Percentiles rank a stretch among this genome's conserved stretches.
These are phyloP conservation scores for Rhodofomes roseus DNA, from an alignment of 1,284 basidiomycete genomes.

Conservation along the genomic window DNA sequence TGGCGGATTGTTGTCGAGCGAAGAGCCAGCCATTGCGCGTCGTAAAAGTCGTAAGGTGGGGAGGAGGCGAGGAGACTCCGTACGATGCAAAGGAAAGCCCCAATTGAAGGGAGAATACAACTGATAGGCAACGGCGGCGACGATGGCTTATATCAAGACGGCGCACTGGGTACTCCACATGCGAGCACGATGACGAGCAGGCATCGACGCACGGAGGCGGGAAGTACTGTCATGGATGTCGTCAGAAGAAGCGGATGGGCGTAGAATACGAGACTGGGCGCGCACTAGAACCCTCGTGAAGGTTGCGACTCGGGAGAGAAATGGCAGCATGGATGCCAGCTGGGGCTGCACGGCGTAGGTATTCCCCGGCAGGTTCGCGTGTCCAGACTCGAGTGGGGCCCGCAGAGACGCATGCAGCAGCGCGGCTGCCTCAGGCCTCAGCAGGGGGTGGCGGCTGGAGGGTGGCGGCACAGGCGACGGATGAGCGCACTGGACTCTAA, in stretches of 20 bases:
- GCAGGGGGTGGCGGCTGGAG: no score
- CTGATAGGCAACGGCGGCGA: background rate
- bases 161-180: background rate
- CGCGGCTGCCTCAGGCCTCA: no score
- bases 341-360: no score
- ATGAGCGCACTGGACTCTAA: no score
- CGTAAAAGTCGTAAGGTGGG: slow-evolving; percentile 1
- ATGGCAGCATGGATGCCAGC: no score
- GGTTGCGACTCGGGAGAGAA: background rate
- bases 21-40: slow-evolving; percentile 12
- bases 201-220: background rate
- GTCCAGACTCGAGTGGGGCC: no score
- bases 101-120: background rate
- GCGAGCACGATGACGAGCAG: background rate
- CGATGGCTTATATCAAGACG: background rate
- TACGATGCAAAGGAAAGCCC: background rate
- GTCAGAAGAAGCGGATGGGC: background rate
- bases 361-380: no score
- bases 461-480: no score
- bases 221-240: background rate
- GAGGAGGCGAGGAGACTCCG: background rate
- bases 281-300: background rate
- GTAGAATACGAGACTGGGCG: no score
- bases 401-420: no score
- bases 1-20: slow-evolving; percentile 34